A percentile compares a stretch with the other conserved stretches of the same genome.
These are phyloP conservation scores for Kurtzmaniella quercitrusa DNA, from an alignment of 1,139 yeast genomes.

Conservation along the genomic window DNA sequence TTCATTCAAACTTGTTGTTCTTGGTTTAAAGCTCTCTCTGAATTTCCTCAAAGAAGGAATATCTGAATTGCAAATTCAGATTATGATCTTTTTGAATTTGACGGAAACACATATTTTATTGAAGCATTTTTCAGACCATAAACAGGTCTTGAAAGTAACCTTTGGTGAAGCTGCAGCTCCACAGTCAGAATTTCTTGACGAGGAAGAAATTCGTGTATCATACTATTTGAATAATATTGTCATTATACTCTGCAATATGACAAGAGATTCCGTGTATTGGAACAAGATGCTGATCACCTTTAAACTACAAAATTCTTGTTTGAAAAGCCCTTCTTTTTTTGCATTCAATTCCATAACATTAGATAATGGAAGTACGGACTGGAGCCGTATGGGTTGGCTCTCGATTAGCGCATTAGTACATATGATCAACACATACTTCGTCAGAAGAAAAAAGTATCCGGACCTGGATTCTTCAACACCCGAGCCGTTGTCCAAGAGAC, in stretches of 20 bases:
- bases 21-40: constrained; percentile 29
- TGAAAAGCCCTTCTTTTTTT: neutral
- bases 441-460: constrained; percentile 9
- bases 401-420: neutral
- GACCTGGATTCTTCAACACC: constrained; percentile 8
- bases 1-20: constrained; percentile 24
- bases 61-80: constrained; percentile 29
- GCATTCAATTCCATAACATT: neutral
- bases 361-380: neutral
- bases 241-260: neutral
- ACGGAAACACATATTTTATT: constrained; percentile 16
- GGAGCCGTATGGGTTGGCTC: neutral
- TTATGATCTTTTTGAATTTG: constrained; percentile 35
- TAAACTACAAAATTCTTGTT: neutral
- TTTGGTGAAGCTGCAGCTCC: neutral
- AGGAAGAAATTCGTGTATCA: neutral
- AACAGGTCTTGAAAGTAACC: neutral
- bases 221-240: neutral
- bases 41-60: constrained; percentile 27
- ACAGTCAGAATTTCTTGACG: neutral
- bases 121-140: neutral
- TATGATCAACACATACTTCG: neutral
- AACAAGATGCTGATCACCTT: neutral
- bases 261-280: neutral
- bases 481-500: constrained; percentile 14